Percentiles rank a stretch among this genome's conserved stretches.
phyloP scores from a whole-genome alignment of 75 land plant genomes.

The Larix kaempferi region DNA sequence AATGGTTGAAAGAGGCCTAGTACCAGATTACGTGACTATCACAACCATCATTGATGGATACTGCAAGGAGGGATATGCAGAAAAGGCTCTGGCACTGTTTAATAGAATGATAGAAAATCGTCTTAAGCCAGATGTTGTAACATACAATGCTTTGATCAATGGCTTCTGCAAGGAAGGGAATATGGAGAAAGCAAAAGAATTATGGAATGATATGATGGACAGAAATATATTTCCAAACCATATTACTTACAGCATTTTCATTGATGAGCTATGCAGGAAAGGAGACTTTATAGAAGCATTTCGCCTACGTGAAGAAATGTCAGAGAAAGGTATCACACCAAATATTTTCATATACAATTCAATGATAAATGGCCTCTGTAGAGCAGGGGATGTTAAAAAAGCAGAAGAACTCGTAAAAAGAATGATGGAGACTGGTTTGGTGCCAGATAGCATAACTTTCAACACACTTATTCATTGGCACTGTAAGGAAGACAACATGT shows the following conservation, averaged over 20 bases:
- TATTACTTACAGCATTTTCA: slow-evolving; percentile 57
- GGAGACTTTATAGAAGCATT: slow-evolving; percentile 55
- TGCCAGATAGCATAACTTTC: slow-evolving; percentile 64
- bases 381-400: slow-evolving; percentile 38
- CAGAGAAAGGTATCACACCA: slow-evolving; percentile 49
- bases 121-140: slow-evolving; percentile 58
- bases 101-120: slow-evolving; percentile 44
- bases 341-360: slow-evolving; percentile 65
- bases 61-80: slow-evolving; percentile 44
- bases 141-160: slow-evolving; percentile 74
- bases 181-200: slow-evolving; percentile 44
- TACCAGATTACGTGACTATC: slow-evolving; percentile 71
- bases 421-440: slow-evolving; percentile 33
- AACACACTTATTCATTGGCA: slow-evolving; percentile 71
- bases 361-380: slow-evolving; percentile 62
- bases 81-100: slow-evolving; percentile 58
- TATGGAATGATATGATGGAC: slow-evolving; percentile 45
- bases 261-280: slow-evolving; percentile 52
- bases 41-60: slow-evolving; percentile 73
- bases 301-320: slow-evolving; percentile 63
- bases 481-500: slow-evolving; percentile 56
- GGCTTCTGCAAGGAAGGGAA: slow-evolving; percentile 73
- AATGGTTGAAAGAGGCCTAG: slow-evolving; percentile 67
- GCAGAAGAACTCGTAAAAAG: slow-evolving; percentile 44
- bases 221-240: slow-evolving; percentile 44